Evolutionary conservation across 2,329 filamentous ascomycete species (phyloP), one percentile per base, ranked within the genome.

Genomic region (Hirsutella minnesotensis): DNA sequence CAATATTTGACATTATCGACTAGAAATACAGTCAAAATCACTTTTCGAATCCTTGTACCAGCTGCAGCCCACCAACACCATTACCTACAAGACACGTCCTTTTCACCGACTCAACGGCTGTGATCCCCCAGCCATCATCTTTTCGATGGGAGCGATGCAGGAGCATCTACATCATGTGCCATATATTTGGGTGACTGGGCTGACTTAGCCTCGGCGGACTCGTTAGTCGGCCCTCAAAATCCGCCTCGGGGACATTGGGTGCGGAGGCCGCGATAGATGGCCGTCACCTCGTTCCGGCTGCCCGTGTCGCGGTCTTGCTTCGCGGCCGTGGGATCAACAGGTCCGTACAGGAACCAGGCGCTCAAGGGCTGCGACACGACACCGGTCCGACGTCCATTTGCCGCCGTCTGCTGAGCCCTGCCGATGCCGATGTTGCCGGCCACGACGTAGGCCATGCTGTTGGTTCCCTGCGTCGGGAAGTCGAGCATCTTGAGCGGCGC

Each of bases 331-430:
- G 19, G 31, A 20, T 38, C 22, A 12, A 59, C 57, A 1, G 64
- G 63, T 2, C 54, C 64, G 41, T 64, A 67, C 22, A 67, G 38
- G 48, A 67, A 63, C 64, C 65, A 67, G 13, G 60, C 57, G 37
- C 61, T 65, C 29, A 61, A 47, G 9, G 64, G 64, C 48, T 56
- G 51, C 7, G 60, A 51, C 9, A 51, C 56, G 9, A 58, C 56
- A 3, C 44, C 41, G 12, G 43, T 43, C 1, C 47, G 42, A 19
- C 30, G 24, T 24, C 31, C 27, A 31, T 33, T 33, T n/a, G 15
- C 33, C 15, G 33, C 33, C 16, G 15, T 18, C 3, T 49, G 49
- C 8, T 41, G 41, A 12, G 50, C 53, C 37, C 62, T 52, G 27
- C 42, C 46, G 35, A 68, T 49, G 4, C 63, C 64, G 5, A 62